Evolutionary conservation across 2,329 filamentous ascomycete species (phyloP), one percentile per base, ranked within the genome.

Genomic region (Diaporthe sp.): DNA sequence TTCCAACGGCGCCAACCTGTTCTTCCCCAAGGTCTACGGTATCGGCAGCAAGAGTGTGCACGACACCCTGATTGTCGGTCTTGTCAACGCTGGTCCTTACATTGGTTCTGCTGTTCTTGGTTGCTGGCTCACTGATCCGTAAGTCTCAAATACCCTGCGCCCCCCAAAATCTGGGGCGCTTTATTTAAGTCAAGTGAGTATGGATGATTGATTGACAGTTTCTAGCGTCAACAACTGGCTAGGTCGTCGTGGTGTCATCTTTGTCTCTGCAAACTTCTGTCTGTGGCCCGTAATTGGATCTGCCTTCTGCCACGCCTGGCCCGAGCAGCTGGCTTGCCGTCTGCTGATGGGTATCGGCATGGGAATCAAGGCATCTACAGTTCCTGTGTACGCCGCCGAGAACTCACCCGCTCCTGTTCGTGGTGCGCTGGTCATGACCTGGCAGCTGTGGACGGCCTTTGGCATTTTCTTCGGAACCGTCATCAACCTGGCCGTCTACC

Each of bases 321-420:
- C 87, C 82, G 89, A 93, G 76, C 87, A 94, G 76, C 89, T 95
- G 75, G 86, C 91, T 71, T 91, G 91, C 64, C 89, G 93, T 69
- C 90, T 94, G 72, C 85, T 92, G 5, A 88, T 95, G 79, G 93
- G 93, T 0, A 89, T 95, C 45, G 92, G 91, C 1, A 93, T 94
- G 80, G 92, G 92, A 17, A 86, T 90, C 22, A 94, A 94, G 80
- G 89, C 90, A 4, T 89, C 88, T 0, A 91, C 64, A 0, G 90
- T 93, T 0, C 89, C 89, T 0, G 86, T 90, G 30, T 90, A 86
- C 77, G 87, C 87, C 0, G 88, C 89, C 1, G 89, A 90, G 76
- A 88, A 87, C 75, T 82, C 87, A 0, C 89, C 89, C 0, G 84
- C 87, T 1, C 82, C 83, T n/a, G 89, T 90, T 73, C 86, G 88